phyloP scores from a whole-genome alignment of 306 rosid species.

The Oxytropis ochrocephala region DNA sequence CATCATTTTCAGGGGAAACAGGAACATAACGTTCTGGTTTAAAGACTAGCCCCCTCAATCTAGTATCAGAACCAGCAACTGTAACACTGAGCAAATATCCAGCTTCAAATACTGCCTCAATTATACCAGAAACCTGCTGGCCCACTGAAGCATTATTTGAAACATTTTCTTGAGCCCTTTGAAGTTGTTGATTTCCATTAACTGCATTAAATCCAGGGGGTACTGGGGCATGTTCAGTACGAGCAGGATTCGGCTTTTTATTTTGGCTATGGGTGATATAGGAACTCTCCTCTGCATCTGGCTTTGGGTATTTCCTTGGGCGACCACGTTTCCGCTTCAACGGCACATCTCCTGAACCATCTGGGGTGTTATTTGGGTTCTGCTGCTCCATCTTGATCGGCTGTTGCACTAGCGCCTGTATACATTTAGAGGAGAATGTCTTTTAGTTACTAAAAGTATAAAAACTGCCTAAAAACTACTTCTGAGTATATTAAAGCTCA shows the following conservation, averaged over 20 bases:
- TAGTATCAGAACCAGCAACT: conserved; percentile 63
- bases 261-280: conserved; percentile 27
- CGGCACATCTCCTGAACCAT: conserved; percentile 56
- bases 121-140: conserved; percentile 64
- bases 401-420: conserved; percentile 12
- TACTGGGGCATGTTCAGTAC: conserved; percentile 24
- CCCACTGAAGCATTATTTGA: conserved; percentile 53
- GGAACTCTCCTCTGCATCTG: conserved; percentile 36
- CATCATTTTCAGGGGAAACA: conserved; percentile 68
- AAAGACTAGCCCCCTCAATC: conserved; percentile 80
- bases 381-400: conserved; percentile 49
- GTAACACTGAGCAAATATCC: conserved; percentile 82
- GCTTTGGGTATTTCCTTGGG: conserved; percentile 77
- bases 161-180: conserved; percentile 32
- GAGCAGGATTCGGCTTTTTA: conserved; percentile 30
- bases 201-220: conserved; percentile 51
- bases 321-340: conserved; percentile 94
- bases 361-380: conserved; percentile 44
- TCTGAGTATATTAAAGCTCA: conserved; percentile 2
- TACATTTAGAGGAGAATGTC: conserved; percentile 1
- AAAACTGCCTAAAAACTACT: not conserved
- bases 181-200: conserved; percentile 50
- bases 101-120: conserved; percentile 89
- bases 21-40: conserved; percentile 78
- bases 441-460: not conserved